Conservation (phyloP, 345 rosid species). For the Angophora floribunda region DNA sequence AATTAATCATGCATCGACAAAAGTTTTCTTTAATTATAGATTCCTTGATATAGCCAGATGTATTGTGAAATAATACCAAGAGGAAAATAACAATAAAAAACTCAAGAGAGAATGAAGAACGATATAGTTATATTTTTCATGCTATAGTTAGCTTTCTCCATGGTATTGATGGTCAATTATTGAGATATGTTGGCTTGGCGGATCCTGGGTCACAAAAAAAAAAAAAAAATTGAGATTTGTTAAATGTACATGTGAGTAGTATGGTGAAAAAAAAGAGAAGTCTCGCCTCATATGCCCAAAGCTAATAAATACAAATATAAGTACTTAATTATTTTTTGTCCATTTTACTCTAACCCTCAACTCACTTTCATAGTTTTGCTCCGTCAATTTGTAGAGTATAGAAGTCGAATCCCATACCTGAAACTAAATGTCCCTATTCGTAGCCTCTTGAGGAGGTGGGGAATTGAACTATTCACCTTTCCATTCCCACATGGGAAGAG, state of each 20-base stretch:
- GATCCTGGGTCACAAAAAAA: no score
- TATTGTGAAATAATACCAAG: not conserved
- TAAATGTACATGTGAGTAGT: not conserved
- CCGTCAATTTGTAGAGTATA: no score
- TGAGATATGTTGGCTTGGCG: not conserved
- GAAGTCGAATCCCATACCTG: no score
- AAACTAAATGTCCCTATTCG: no score
- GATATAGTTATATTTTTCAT: not conserved
- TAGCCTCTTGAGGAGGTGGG: no score
- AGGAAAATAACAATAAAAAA: not conserved
- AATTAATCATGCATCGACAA: not conserved
- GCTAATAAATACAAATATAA: not conserved
- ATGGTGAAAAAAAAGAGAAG: not conserved
- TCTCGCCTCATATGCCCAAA: not conserved
- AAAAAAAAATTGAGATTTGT: not conserved
- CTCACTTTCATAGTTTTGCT: no score
- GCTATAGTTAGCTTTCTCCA: not conserved
- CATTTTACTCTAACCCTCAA: no score
- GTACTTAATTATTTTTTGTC: not conserved
- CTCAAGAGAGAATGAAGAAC: not conserved
- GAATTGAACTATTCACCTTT: no score
- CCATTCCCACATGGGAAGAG: no score
- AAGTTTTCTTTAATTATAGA: not conserved
- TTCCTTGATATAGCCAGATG: not conserved
- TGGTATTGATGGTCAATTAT: not conserved